Evolutionary conservation across 116 monocot genomes (phyloP).

Genomic region (Iris pallida): DNA sequence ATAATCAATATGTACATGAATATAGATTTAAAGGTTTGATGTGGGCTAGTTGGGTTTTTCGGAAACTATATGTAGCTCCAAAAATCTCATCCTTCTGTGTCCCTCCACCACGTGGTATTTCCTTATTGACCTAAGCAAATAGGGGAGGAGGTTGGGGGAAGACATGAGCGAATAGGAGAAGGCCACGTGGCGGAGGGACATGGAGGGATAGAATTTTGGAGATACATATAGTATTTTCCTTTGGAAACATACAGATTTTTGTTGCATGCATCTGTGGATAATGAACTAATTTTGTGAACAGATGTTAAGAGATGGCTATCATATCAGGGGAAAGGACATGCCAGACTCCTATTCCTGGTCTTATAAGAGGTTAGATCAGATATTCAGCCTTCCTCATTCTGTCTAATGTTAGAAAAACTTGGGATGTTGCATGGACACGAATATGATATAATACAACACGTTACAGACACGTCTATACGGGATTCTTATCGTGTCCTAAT

Average conservation of each 20-base stretch:
- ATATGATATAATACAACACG: neutral
- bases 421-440: neutral
- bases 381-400: neutral
- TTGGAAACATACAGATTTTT: neutral
- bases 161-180: too few relatives aligned
- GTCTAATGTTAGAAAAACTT: too few relatives aligned
- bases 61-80: too few relatives aligned
- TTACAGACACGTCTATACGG: neutral
- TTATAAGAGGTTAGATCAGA: constrained; percentile 46
- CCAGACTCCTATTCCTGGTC: constrained; percentile 58
- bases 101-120: too few relatives aligned
- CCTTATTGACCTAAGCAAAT: too few relatives aligned
- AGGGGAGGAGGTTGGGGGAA: too few relatives aligned
- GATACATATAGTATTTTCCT: neutral
- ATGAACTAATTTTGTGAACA: neutral
- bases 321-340: constrained; percentile 51
- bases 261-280: neutral
- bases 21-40: too few relatives aligned
- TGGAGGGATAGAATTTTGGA: neutral
- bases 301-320: constrained; percentile 28
- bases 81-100: too few relatives aligned
- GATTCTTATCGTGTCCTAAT: neutral
- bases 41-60: neutral
- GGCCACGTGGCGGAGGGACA: too few relatives aligned
- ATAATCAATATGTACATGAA: too few relatives aligned